Evolutionary conservation across 805 yeast species (phyloP).

Genomic region (Ogataea glucozyma): DNA sequence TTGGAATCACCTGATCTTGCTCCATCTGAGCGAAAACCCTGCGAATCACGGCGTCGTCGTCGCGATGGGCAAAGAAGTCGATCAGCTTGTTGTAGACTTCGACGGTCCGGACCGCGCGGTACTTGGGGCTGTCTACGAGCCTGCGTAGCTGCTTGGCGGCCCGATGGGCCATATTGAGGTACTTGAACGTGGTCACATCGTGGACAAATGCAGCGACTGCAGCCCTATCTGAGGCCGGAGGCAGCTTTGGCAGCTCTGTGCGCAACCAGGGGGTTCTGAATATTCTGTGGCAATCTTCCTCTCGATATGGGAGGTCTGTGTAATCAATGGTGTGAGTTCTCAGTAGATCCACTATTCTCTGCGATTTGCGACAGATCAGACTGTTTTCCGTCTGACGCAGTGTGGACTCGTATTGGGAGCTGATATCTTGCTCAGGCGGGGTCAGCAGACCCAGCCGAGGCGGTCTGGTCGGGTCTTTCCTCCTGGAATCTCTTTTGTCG

Average conservation of each 20-base stretch:
- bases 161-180: constrained; percentile 17
- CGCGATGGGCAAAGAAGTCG: constrained; percentile 38
- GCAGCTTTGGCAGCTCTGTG: constrained; percentile 11
- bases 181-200: constrained; percentile 19
- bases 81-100: constrained; percentile 28
- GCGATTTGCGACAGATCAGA: constrained; percentile 11
- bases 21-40: constrained; percentile 43
- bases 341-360: constrained; percentile 11
- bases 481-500: background rate
- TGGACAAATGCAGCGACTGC: constrained; percentile 14
- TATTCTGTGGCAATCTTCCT: constrained; percentile 13
- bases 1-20: constrained; percentile 16
- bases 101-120: constrained; percentile 10
- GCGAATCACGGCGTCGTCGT: constrained; percentile 43
- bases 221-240: constrained; percentile 6
- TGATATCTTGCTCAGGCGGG: no score
- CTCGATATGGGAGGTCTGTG: constrained; percentile 10
- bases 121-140: constrained; percentile 11
- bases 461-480: background rate
- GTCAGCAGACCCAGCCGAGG: no score
- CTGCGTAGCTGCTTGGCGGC: constrained; percentile 18
- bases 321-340: constrained; percentile 13
- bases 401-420: constrained; percentile 1
- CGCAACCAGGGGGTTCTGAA: constrained; percentile 21
- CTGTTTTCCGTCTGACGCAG: constrained; percentile 7